Evolutionary conservation across 2,329 filamentous ascomycete genomes (phyloP).

Genomic region (Claviceps sp.): DNA sequence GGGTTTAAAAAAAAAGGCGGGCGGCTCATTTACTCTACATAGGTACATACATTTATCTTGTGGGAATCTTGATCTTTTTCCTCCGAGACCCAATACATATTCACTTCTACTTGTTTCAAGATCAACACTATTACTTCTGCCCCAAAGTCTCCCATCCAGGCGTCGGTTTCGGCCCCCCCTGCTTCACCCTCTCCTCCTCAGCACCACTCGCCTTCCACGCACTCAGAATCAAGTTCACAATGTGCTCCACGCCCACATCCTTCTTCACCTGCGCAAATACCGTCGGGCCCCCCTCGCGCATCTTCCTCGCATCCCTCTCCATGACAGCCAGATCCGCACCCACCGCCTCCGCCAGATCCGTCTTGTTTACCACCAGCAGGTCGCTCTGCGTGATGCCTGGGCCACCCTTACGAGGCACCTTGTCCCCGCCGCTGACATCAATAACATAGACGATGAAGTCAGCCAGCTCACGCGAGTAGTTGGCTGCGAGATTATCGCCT

Average conservation of each 20-base stretch:
- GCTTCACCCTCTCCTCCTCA: constrained; percentile 39
- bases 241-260: constrained; percentile 70
- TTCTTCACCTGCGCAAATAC: constrained; percentile 98
- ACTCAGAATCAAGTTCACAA: constrained; percentile 76
- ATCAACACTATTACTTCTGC: constrained; percentile 2
- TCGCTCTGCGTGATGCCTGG: constrained; percentile 96
- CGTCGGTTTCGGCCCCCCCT: constrained; percentile 45
- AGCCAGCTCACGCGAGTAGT: constrained; percentile 88
- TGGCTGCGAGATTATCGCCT: constrained; percentile 92
- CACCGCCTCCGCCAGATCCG: constrained; percentile 78
- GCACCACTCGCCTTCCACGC: constrained; percentile 90
- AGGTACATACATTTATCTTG: too few species aligned
- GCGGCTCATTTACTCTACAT: too few species aligned
- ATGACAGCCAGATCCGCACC: constrained; percentile 86
- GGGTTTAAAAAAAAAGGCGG: too few species aligned
- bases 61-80: not conserved
- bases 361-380: constrained; percentile 91
- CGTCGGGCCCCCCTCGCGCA: constrained; percentile 88
- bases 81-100: not conserved
- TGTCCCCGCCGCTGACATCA: constrained; percentile 91
- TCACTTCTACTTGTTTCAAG: not conserved
- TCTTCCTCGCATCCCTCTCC: constrained; percentile 88
- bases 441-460: constrained; percentile 99
- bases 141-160: constrained; percentile 36
- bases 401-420: constrained; percentile 89